Percentiles rank a stretch among this genome's conserved stretches.
Conservation (phyloP, 176 grass and related monocot species). For the Carex littledalei region DNA sequence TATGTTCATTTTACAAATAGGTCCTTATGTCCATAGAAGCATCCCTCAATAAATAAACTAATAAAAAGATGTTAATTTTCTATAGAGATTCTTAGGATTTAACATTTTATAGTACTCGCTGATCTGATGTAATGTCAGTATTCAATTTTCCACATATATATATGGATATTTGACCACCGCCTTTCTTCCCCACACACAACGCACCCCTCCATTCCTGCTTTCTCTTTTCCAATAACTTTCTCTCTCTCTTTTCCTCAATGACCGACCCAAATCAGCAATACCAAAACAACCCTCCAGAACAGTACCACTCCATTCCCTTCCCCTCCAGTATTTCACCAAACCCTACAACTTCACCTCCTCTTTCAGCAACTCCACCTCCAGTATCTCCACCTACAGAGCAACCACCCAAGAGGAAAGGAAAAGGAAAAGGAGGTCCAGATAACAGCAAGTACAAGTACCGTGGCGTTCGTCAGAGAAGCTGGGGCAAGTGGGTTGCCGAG, state of each 20-base stretch:
- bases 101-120: too few relatives aligned
- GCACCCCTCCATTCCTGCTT: constrained; percentile 24
- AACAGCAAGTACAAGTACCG: constrained; percentile 79
- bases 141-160: constrained; percentile 9
- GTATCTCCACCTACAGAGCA: not conserved
- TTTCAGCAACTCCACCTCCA: not conserved
- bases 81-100: too few relatives aligned
- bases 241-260: constrained; percentile 13
- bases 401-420: constrained; percentile 19
- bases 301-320: not conserved
- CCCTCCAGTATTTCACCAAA: constrained; percentile 16
- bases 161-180: constrained; percentile 80
- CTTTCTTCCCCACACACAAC: constrained; percentile 65
- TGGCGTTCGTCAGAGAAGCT: constrained; percentile 64
- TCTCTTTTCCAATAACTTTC: constrained; percentile 18
- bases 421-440: constrained; percentile 67
- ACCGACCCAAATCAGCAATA: not conserved
- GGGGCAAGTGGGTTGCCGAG: constrained; percentile 76
- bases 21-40: too few relatives aligned
- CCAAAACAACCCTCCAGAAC: not conserved
- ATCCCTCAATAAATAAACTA: too few relatives aligned
- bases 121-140: too few relatives aligned
- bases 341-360: not conserved
- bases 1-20: too few relatives aligned
- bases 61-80: too few relatives aligned